Conservation (phyloP, 805 yeast species). For the Wickerhamiella cacticola region DNA sequence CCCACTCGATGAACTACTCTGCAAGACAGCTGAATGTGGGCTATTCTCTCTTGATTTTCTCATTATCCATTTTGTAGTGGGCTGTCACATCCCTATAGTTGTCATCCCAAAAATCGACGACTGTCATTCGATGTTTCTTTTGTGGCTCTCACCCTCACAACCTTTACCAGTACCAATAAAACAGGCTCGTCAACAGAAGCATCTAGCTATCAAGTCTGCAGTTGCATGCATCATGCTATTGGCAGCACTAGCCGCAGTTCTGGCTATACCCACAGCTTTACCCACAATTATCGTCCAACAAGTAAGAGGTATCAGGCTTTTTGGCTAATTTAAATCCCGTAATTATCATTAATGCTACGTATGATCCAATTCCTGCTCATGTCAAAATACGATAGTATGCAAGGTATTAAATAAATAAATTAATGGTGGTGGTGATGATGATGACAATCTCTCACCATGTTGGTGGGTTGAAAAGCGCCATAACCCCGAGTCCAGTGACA, state of each 20-base stretch:
- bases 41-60: slow-evolving; percentile 86
- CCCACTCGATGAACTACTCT: slow-evolving; percentile 72
- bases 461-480: slow-evolving; percentile 25
- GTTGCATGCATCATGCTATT: slow-evolving; percentile 12
- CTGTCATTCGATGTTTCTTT: slow-evolving; percentile 85
- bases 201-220: slow-evolving; percentile 12
- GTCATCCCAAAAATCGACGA: slow-evolving; percentile 71
- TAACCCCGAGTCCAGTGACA: slow-evolving; percentile 21
- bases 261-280: slow-evolving; percentile 6
- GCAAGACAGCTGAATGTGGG: slow-evolving; percentile 75
- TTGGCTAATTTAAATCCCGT: neutral
- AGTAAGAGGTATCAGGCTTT: neutral
- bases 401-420: neutral
- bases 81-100: slow-evolving; percentile 70
- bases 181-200: slow-evolving; percentile 61
- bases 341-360: slow-evolving; percentile 3
- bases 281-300: neutral
- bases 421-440: neutral
- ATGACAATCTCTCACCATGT: slow-evolving; percentile 14
- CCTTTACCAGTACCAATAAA: slow-evolving; percentile 77
- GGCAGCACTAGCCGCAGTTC: neutral
- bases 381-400: neutral
- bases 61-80: slow-evolving; percentile 67
- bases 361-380: neutral
- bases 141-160: slow-evolving; percentile 88